Percentiles rank a stretch among this genome's conserved stretches.
Evolutionary conservation across 2,329 filamentous ascomycete genomes (phyloP).

Genomic region (Knufia petricola): DNA sequence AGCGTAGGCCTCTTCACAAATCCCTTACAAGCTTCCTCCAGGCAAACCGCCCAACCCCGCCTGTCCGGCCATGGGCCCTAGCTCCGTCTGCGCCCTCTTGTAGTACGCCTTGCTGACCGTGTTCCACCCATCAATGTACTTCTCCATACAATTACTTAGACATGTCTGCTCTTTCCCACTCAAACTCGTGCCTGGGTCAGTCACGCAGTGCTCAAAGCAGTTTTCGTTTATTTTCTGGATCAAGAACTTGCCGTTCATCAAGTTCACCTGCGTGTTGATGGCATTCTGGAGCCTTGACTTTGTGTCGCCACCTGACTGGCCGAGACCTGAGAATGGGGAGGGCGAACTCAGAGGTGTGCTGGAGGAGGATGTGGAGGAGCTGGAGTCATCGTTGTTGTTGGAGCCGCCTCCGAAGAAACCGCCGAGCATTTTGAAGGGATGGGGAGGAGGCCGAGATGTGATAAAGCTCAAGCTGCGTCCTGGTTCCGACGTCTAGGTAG

Average conservation of each 20-base stretch:
- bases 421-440: constrained; percentile 24
- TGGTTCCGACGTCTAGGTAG: too few species aligned
- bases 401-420: constrained; percentile 28
- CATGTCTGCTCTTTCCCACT: constrained; percentile 61
- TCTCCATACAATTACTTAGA: constrained; percentile 69
- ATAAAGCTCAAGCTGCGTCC: too few species aligned
- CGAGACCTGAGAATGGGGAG: constrained; percentile 23
- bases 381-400: constrained; percentile 16
- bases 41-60: neutral
- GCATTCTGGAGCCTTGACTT: constrained; percentile 38
- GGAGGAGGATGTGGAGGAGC: constrained; percentile 9
- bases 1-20: neutral
- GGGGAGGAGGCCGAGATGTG: neutral
- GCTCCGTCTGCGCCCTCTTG: constrained; percentile 50
- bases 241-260: constrained; percentile 59
- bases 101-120: constrained; percentile 61
- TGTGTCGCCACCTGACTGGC: constrained; percentile 21
- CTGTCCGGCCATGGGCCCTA: neutral
- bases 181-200: constrained; percentile 58
- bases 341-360: constrained; percentile 9
- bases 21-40: neutral
- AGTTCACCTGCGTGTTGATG: constrained; percentile 54
- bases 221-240: constrained; percentile 74
- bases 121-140: constrained; percentile 77
- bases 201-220: constrained; percentile 70